phyloP scores from a whole-genome alignment of 805 yeast genomes.

The Isabelozyma gotoi region DNA sequence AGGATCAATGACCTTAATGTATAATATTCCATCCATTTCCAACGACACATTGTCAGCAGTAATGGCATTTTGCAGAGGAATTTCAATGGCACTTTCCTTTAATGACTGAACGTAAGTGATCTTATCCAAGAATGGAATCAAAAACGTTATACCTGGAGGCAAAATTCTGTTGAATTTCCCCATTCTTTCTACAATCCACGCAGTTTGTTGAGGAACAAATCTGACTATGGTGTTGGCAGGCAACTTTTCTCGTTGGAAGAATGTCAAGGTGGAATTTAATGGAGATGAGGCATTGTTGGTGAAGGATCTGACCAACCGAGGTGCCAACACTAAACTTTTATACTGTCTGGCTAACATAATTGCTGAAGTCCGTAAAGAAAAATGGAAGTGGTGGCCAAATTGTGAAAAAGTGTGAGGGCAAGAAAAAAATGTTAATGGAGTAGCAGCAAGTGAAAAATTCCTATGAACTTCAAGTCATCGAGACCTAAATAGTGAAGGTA shows the following conservation, averaged over 20 bases:
- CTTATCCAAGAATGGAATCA: slow-evolving; percentile 71
- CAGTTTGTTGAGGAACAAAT: slow-evolving; percentile 88
- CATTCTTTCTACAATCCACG: slow-evolving; percentile 91
- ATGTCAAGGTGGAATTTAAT: slow-evolving; percentile 34
- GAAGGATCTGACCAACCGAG: slow-evolving; percentile 1
- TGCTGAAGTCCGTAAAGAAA: neutral
- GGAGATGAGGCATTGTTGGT: neutral
- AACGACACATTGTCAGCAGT: slow-evolving; percentile 83
- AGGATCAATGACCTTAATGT: slow-evolving; percentile 75
- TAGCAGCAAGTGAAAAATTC: neutral
- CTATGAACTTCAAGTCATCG: neutral
- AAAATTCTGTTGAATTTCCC: slow-evolving; percentile 70
- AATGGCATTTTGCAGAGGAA: slow-evolving; percentile 81
- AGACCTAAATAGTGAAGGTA: slow-evolving; percentile 34
- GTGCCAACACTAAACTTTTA: neutral
- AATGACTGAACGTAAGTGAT: slow-evolving; percentile 80
- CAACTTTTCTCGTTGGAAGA: slow-evolving; percentile 59
- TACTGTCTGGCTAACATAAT: neutral
- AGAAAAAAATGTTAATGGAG: neutral
- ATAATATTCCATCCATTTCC: slow-evolving; percentile 82
- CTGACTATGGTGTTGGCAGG: slow-evolving; percentile 76
- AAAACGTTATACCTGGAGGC: slow-evolving; percentile 74
- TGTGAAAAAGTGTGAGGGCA: neutral
- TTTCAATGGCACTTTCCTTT: slow-evolving; percentile 83
- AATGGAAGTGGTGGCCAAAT: neutral